These are phyloP conservation scores for Yamadazyma spencermartinsiae DNA, from an alignment of 1,139 yeast genomes.

Conservation along the genomic window DNA sequence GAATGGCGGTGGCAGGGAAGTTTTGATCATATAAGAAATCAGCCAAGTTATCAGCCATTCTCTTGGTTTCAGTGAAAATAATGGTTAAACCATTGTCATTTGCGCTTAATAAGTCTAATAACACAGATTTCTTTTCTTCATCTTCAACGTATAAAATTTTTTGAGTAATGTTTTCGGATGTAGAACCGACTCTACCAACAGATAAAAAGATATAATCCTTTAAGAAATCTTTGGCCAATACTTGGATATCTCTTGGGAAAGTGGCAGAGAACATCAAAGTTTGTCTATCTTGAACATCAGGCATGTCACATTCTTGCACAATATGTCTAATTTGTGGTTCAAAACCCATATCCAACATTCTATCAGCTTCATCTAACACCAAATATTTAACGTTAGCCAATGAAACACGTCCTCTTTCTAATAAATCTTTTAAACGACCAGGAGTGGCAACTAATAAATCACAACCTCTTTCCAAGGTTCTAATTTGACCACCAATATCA, in stretches of 20 bases:
- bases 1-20: conserved; percentile 97
- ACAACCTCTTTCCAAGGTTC: conserved; percentile 91
- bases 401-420: conserved; percentile 93
- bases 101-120: conserved; percentile 80
- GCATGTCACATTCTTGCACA: conserved; percentile 98
- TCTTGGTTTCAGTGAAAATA: conserved; percentile 96
- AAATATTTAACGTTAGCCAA: conserved; percentile 87
- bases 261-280: conserved; percentile 98
- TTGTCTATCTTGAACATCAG: conserved; percentile 86
- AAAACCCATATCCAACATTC: conserved; percentile 99
- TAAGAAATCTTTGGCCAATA: conserved; percentile 95
- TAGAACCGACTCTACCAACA: conserved; percentile 98
- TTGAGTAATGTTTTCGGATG: conserved; percentile 96
- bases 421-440: conserved; percentile 94
- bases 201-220: conserved; percentile 93
- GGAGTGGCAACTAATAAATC: conserved; percentile 97
- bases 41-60: conserved; percentile 95
- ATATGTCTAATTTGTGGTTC: conserved; percentile 99
- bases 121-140: conserved; percentile 87
- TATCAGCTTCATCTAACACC: conserved; percentile 98
- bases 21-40: conserved; percentile 87
- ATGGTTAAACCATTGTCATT: conserved; percentile 85
- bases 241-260: conserved; percentile 96
- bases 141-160: conserved; percentile 92
- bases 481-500: conserved; percentile 82